Conservation (phyloP, 2,329 filamentous ascomycete genomes). For the Bipolaris victoriae region DNA sequence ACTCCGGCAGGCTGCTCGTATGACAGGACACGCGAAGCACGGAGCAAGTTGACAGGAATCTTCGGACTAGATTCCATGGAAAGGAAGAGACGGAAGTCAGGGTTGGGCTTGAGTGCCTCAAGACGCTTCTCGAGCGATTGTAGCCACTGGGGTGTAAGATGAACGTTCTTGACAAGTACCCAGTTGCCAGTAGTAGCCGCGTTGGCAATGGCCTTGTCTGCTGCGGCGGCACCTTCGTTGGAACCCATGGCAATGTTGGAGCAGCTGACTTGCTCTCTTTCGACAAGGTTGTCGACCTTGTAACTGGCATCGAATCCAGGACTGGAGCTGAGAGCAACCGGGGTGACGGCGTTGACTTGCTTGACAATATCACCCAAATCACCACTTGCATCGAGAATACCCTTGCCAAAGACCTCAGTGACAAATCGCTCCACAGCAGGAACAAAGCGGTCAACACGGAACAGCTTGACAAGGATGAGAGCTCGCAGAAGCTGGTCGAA, state of each 20-base stretch:
- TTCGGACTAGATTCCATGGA: slow-evolving; percentile 98
- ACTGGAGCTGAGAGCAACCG: slow-evolving; percentile 90
- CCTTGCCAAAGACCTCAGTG: slow-evolving; percentile 79
- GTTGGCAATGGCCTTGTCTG: slow-evolving; percentile 93
- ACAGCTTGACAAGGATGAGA: slow-evolving; percentile 90
- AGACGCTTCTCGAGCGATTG: slow-evolving; percentile 97
- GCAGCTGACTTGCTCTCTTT: slow-evolving; percentile 79
- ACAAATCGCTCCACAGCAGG: slow-evolving; percentile 93
- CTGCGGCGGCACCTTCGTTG: slow-evolving; percentile 87
- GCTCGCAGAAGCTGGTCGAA: slow-evolving; percentile 80
- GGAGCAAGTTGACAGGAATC: slow-evolving; percentile 94
- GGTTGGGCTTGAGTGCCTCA: slow-evolving; percentile 91
- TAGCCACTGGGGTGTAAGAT: slow-evolving; percentile 93
- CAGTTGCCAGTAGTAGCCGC: slow-evolving; percentile 91
- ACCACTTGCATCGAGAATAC: slow-evolving; percentile 81
- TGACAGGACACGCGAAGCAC: slow-evolving; percentile 92
- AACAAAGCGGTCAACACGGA: slow-evolving; percentile 93
- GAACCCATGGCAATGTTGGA: slow-evolving; percentile 99
- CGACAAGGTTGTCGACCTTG: slow-evolving; percentile 95
- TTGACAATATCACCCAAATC: slow-evolving; percentile 85
- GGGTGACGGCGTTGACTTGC: slow-evolving; percentile 81
- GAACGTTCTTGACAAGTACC: slow-evolving; percentile 99
- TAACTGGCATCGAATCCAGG: slow-evolving; percentile 98
- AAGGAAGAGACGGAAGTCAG: slow-evolving; percentile 91
- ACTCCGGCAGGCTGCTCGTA: slow-evolving; percentile 98